These are phyloP conservation scores for Cladophialophora carrionii DNA, from an alignment of 2,329 filamentous ascomycete species.

Conservation along the genomic window DNA sequence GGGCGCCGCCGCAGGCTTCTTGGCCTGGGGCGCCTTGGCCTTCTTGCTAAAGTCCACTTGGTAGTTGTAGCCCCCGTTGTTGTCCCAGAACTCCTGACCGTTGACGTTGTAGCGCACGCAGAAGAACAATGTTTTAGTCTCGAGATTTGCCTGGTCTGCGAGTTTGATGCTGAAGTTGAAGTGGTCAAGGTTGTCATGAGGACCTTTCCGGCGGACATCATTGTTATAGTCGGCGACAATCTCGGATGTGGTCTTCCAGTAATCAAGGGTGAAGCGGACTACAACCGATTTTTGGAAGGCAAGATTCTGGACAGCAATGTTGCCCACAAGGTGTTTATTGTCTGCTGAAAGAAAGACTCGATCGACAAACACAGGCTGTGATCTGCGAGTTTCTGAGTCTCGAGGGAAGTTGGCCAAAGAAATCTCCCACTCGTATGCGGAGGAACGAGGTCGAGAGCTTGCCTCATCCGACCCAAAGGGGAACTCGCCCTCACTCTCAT, in stretches of 20 bases:
- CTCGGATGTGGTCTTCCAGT: slow-evolving; percentile 98
- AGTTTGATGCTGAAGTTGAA: slow-evolving; percentile 96
- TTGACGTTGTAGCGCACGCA: slow-evolving; percentile 86
- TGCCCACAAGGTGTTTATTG: slow-evolving; percentile 82
- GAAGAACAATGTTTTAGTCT: slow-evolving; percentile 88
- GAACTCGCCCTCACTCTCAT: slow-evolving; percentile 86
- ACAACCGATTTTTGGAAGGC: slow-evolving; percentile 86
- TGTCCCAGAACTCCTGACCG: slow-evolving; percentile 92
- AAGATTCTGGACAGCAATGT: slow-evolving; percentile 81
- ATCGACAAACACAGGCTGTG: slow-evolving; percentile 73
- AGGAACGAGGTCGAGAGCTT: slow-evolving; percentile 47
- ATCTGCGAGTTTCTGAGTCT: slow-evolving; percentile 64
- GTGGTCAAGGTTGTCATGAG: slow-evolving; percentile 70
- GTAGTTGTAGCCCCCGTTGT: slow-evolving; percentile 84
- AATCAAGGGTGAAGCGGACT: slow-evolving; percentile 94
- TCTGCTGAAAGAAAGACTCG: slow-evolving; percentile 84
- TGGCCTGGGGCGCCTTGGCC: slow-evolving; percentile 57
- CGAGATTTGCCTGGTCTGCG: slow-evolving; percentile 85
- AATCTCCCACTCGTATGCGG: slow-evolving; percentile 83
- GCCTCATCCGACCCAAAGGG: slow-evolving; percentile 69
- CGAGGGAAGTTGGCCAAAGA: slow-evolving; percentile 78
- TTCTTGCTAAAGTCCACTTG: slow-evolving; percentile 92
- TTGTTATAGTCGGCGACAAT: slow-evolving; percentile 85
- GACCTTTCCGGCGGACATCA: slow-evolving; percentile 70
- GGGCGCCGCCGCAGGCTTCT: slow-evolving; percentile 52